Evolutionary conservation across 805 yeast species (phyloP).

Genomic region (Crinitomyces ghanaensis): DNA sequence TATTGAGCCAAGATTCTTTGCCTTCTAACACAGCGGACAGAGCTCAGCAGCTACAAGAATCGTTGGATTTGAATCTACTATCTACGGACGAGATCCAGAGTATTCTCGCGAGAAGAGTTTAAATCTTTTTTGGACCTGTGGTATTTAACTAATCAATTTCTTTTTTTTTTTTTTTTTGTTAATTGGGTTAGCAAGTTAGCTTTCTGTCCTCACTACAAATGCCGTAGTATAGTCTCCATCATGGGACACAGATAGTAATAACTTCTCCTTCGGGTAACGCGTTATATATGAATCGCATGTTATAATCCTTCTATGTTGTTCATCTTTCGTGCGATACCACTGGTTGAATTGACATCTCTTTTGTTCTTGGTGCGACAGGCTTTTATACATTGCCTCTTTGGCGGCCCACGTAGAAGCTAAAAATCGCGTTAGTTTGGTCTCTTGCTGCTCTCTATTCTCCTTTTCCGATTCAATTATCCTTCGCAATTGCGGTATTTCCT

Average conservation of each 20-base stretch:
- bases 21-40: background rate
- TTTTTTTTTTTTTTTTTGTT: no score
- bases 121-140: background rate
- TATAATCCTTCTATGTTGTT: constrained; percentile 13
- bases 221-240: constrained; percentile 52
- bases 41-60: constrained; percentile 4
- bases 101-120: constrained; percentile 6
- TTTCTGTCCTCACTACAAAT: constrained; percentile 35
- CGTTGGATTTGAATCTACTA: constrained; percentile 3
- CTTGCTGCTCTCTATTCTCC: constrained; percentile 3
- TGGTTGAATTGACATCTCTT: constrained; percentile 39
- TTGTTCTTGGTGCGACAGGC: constrained; percentile 41
- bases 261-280: constrained; percentile 37
- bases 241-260: constrained; percentile 49
- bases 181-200: no score
- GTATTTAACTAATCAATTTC: no score
- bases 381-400: constrained; percentile 64
- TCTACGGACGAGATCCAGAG: constrained; percentile 8
- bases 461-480: constrained; percentile 2
- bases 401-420: constrained; percentile 59
- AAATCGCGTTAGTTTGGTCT: constrained; percentile 12
- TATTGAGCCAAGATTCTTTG: no score
- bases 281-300: constrained; percentile 5
- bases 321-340: constrained; percentile 38
- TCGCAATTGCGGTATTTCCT: constrained; percentile 31